A percentile compares a stretch with the other conserved stretches of the same genome.
Evolutionary conservation across 1,139 yeast species (phyloP).

Genomic region (Lipomyces yarrowii): DNA sequence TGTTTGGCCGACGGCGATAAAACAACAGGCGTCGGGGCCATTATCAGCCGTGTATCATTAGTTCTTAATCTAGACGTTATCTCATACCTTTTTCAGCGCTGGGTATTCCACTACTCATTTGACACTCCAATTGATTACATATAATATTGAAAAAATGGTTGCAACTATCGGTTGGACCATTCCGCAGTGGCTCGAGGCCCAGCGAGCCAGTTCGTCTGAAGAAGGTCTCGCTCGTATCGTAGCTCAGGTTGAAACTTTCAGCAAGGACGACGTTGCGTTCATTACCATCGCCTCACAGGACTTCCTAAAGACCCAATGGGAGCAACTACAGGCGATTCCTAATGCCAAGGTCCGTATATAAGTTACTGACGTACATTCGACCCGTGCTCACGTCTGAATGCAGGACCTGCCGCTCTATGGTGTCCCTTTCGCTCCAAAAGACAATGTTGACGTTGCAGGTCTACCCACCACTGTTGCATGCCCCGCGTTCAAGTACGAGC

Average conservation of each 20-base stretch:
- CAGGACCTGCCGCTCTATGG: conserved; percentile 69
- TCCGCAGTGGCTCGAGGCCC: conserved; percentile 70
- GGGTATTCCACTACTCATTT: neutral
- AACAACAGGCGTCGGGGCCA: neutral
- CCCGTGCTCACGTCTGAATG: neutral
- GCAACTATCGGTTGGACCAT: conserved; percentile 57
- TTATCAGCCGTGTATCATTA: no score
- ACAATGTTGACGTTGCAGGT: conserved; percentile 85
- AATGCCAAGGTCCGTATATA: conserved; percentile 39
- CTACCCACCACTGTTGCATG: conserved; percentile 93
- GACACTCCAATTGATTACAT: neutral
- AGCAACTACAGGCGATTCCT: conserved; percentile 63
- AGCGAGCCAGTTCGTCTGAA: conserved; percentile 61
- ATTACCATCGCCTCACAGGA: conserved; percentile 69
- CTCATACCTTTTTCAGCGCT: neutral
- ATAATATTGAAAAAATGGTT: conserved; percentile 2
- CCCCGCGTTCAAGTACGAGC: conserved; percentile 72
- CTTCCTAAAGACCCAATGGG: conserved; percentile 75
- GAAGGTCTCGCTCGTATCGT: conserved; percentile 58
- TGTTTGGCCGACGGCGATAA: neutral
- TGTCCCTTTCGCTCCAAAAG: conserved; percentile 93
- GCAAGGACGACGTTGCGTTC: conserved; percentile 80
- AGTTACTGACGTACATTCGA: neutral
- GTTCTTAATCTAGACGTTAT: no score
- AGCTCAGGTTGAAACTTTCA: conserved; percentile 48